Evolutionary conservation across 768 basidiomycete species (phyloP), one percentile per base, ranked within the genome.

Genomic region (Hirschioporus abietinus): DNA sequence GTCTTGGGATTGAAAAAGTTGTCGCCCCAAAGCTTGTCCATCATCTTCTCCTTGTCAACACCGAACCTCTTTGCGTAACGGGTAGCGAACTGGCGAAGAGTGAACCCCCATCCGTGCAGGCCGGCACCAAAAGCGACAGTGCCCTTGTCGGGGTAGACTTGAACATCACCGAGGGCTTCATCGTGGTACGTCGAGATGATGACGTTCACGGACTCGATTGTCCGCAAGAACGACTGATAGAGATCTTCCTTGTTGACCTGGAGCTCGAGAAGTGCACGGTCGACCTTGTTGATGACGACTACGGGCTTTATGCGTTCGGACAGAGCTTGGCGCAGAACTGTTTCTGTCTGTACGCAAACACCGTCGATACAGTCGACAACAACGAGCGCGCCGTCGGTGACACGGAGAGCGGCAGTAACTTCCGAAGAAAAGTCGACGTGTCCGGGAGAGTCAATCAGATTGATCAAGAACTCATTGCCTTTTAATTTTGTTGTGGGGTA

Each of bases 341-440:
- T 83, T 76, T 83, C 82, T 76, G 82, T 83, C 77, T 83, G 82
- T 65, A 83, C 82, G 74, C 81, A 83, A 70, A 83, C 82, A 76
- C 82, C 82, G 66, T 83, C 82, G 69, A 83, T 77, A 75, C 79
- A 81, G 76, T 83, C 82, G 73, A 83, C 82, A 72, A 83, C 82
- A 73, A 83, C 82, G 69, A 83, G 78, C 66, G 82, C 82, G 76
- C 82, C 82, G 70, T 83, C 82, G 68, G 82, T 83, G 72, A 83
- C 82, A 75, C 82, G 81, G 71, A 83, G 79, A 71, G 82, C 82
- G 73, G 82, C 82, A 64, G 82, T 83, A 67, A 83, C 82, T 73
- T 83, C 82, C 70, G 81, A 82, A 30, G 82, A 83, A 80, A 83
- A 83, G 71, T 83, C 82, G 75, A 83, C 82, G 80, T 83, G 82